Percentiles rank a stretch among this genome's conserved stretches.
These are phyloP conservation scores for Arctium minus DNA, from an alignment of 129 eudicot species.

Conservation along the genomic window DNA sequence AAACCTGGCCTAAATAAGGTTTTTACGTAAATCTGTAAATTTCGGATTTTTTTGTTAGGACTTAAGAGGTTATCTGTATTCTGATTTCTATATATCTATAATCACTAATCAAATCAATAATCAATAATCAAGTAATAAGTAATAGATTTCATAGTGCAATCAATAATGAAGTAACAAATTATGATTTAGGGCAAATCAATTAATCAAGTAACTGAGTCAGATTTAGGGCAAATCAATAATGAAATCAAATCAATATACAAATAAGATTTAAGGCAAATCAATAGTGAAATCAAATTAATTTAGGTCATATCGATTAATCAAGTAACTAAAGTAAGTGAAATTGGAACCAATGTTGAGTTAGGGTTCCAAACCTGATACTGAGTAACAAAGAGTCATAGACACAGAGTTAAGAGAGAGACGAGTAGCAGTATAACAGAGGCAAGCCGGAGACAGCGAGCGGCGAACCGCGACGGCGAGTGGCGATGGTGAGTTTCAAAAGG, in stretches of 20 bases:
- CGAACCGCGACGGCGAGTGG: background rate
- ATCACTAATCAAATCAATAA: background rate
- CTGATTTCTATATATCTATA: background rate
- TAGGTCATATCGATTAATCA: background rate
- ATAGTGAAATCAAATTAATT: background rate
- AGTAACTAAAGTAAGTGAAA: background rate
- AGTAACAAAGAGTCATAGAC: background rate
- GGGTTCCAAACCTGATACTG: background rate
- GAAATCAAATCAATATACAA: background rate
- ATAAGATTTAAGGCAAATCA: background rate
- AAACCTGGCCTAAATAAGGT: background rate
- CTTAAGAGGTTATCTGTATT: background rate
- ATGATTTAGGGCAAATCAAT: background rate
- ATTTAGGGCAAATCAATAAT: background rate
- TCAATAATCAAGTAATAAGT: background rate
- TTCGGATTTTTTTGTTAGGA: background rate
- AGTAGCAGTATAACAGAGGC: background rate
- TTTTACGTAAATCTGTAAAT: background rate
- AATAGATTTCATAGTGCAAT: background rate
- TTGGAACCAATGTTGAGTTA: background rate
- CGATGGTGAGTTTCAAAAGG: background rate
- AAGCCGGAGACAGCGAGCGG: background rate
- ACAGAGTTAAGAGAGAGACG: background rate
- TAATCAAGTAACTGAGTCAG: background rate
- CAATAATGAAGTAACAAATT: background rate